phyloP scores from a whole-genome alignment of 169 alveolate genomes.

The Plasmodium yoelii region DNA sequence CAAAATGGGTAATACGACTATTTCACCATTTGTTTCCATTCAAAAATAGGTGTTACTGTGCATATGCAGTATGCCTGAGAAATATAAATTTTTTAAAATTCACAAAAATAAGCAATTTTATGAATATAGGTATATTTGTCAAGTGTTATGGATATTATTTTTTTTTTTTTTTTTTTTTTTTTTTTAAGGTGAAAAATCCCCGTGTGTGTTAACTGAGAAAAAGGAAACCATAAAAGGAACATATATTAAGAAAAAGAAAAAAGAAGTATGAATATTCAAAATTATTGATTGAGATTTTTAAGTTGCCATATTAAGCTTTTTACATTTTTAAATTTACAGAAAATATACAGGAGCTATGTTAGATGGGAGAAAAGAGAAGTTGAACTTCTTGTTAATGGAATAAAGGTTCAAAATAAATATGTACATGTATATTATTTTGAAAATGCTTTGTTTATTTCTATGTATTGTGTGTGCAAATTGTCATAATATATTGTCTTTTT shows the following conservation, averaged over 20 bases:
- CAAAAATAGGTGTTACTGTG: too few relatives aligned
- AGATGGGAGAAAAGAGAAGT: constrained; percentile 37
- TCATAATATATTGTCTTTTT: background rate
- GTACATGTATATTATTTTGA: too few relatives aligned
- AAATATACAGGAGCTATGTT: constrained; percentile 21
- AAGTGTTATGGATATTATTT: background rate
- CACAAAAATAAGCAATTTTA: background rate
- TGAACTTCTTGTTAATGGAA: constrained; percentile 27
- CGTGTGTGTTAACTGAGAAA: background rate
- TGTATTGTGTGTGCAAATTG: too few relatives aligned
- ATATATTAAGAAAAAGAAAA: background rate
- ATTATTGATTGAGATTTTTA: too few relatives aligned
- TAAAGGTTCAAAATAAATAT: constrained; percentile 14
- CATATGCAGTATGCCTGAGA: too few relatives aligned
- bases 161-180: constrained; percentile 15
- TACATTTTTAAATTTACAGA: background rate
- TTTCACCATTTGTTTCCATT: too few relatives aligned
- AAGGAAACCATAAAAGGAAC: constrained; percentile 9
- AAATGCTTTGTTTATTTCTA: too few relatives aligned
- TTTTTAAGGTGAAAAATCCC: constrained; percentile 4
- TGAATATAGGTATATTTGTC: too few relatives aligned
- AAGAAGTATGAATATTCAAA: background rate
- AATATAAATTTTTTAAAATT: background rate
- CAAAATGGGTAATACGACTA: too few relatives aligned
- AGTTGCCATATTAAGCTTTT: background rate